Evolutionary conservation across 768 basidiomycete species (phyloP).

Genomic region (Thelephora ganbajun): DNA sequence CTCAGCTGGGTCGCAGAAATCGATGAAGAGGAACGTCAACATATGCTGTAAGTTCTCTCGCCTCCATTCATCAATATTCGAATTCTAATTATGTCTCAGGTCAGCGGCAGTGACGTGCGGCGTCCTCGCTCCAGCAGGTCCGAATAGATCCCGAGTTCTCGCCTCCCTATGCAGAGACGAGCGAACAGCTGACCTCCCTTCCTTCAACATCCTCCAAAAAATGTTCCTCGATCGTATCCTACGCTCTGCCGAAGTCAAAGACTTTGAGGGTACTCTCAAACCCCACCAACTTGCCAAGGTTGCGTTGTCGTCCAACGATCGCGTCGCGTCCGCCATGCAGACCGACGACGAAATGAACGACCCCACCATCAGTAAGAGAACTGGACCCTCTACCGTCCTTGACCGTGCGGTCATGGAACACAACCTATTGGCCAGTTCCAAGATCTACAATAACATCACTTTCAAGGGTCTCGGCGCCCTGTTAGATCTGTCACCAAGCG

Average conservation of each 20-base stretch:
- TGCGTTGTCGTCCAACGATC: constrained; percentile 70
- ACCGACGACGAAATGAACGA: constrained; percentile 40
- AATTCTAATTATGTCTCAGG: constrained; percentile 23
- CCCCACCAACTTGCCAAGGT: constrained; percentile 93
- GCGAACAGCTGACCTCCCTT: constrained; percentile 63
- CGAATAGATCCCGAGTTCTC: constrained; percentile 85
- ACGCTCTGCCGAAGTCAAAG: constrained; percentile 75
- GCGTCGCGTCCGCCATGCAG: constrained; percentile 52
- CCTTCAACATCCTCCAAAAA: constrained; percentile 85
- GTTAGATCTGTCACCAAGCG: constrained; percentile 79
- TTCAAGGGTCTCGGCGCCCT: constrained; percentile 87
- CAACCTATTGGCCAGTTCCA: constrained; percentile 90
- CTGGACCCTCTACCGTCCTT: constrained; percentile 87
- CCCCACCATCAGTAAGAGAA: constrained; percentile 39
- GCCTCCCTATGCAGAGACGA: constrained; percentile 93
- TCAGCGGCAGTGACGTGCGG: constrained; percentile 90
- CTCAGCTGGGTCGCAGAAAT: constrained; percentile 83
- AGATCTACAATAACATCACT: constrained; percentile 96
- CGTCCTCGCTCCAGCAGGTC: constrained; percentile 93
- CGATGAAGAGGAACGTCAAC: constrained; percentile 83
- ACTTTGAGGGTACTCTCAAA: constrained; percentile 77
- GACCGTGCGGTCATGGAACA: constrained; percentile 99
- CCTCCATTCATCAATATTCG: background rate
- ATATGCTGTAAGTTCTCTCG: constrained; percentile 61
- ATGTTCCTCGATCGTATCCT: constrained; percentile 99